phyloP scores from a whole-genome alignment of 768 basidiomycete species.

The Xanthoconium purpureum region DNA sequence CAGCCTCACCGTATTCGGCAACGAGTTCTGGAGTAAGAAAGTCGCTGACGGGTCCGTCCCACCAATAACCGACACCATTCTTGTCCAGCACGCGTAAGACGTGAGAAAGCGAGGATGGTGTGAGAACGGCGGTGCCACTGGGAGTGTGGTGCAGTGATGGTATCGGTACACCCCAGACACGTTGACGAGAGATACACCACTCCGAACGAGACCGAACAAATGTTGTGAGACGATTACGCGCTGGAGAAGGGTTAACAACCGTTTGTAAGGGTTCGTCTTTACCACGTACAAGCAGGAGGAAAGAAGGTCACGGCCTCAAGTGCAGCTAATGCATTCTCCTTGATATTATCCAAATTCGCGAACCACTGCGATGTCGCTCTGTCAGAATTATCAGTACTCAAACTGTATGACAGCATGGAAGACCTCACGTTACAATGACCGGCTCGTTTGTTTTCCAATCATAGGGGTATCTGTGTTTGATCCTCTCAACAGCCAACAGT shows the following conservation, averaged over 20 bases:
- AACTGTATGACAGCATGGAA: not conserved
- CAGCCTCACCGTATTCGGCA: slow-evolving; percentile 40
- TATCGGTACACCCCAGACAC: slow-evolving; percentile 97
- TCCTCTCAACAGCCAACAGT: slow-evolving; percentile 63
- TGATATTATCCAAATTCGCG: slow-evolving; percentile 84
- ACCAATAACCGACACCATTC: slow-evolving; percentile 86
- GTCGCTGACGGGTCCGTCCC: slow-evolving; percentile 78
- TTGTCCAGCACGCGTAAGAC: slow-evolving; percentile 71
- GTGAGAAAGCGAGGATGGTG: slow-evolving; percentile 61
- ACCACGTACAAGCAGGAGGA: slow-evolving; percentile 65
- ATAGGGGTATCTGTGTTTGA: slow-evolving; percentile 90
- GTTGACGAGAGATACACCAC: slow-evolving; percentile 98
- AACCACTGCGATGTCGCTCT: slow-evolving; percentile 98
- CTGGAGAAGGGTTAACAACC: slow-evolving; percentile 37
- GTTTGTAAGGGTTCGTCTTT: not conserved
- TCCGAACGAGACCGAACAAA: slow-evolving; percentile 88
- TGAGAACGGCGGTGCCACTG: slow-evolving; percentile 64
- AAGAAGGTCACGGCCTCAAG: slow-evolving; percentile 71
- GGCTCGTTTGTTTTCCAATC: slow-evolving; percentile 96
- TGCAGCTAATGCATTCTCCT: slow-evolving; percentile 66
- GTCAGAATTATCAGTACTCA: slow-evolving; percentile 3
- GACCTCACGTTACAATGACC: slow-evolving; percentile 78
- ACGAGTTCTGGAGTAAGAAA: slow-evolving; percentile 68
- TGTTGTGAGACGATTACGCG: slow-evolving; percentile 82
- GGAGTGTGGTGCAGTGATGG: slow-evolving; percentile 73